Percentiles rank a stretch among this genome's conserved stretches.
These are phyloP conservation scores for Ciborinia camelliae DNA, from an alignment of 2,329 filamentous ascomycete species.

Conservation along the genomic window DNA sequence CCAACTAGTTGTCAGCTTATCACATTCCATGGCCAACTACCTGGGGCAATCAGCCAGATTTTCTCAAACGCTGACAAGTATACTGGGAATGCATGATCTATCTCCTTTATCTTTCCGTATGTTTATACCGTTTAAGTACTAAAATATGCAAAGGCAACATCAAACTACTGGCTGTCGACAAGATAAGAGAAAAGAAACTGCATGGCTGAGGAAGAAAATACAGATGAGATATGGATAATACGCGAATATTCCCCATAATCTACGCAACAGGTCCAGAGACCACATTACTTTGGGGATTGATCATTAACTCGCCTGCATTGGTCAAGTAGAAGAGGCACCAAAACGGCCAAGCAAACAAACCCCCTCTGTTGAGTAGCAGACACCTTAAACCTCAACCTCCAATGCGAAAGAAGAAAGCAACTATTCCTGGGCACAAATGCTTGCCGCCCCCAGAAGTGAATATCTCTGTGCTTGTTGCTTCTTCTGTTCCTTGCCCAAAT, in stretches of 20 bases:
- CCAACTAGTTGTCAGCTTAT: not conserved
- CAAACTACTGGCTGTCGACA: not conserved
- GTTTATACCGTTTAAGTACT: too few relatives aligned
- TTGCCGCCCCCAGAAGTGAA: slow-evolving; percentile 43
- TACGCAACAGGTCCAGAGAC: too few relatives aligned
- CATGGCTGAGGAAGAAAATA: not conserved
- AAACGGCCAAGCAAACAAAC: not conserved
- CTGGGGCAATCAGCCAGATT: not conserved
- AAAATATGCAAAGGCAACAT: not conserved
- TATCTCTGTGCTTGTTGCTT: slow-evolving; percentile 35
- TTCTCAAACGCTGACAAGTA: too few relatives aligned
- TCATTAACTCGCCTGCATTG: not conserved
- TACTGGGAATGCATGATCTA: too few relatives aligned
- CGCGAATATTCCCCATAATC: too few relatives aligned
- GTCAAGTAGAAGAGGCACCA: not conserved
- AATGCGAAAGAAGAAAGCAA: too few relatives aligned
- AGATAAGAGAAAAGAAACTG: not conserved
- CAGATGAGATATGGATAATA: not conserved
- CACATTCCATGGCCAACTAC: not conserved
- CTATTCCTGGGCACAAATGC: slow-evolving; percentile 42
- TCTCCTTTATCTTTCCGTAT: too few relatives aligned
- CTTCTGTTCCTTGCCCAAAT: slow-evolving; percentile 22
- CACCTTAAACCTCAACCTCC: not conserved
- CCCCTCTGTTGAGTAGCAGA: not conserved
- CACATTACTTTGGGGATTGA: not conserved